Conservation (phyloP, 805 yeast genomes). For the Candida montana region DNA sequence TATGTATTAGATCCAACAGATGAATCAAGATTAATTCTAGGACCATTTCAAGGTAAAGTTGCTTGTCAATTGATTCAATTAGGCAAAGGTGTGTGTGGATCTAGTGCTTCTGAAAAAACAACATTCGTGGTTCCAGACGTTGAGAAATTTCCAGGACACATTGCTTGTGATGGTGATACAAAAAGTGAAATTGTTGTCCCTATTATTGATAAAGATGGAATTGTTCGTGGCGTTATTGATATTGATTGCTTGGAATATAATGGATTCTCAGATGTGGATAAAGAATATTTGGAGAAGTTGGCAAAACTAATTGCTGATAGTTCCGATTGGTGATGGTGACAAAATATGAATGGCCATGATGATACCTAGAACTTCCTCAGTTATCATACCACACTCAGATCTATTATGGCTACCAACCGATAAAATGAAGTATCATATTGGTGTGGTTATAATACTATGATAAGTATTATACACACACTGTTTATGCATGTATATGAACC, state of each 20-base stretch:
- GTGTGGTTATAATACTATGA: too few relatives aligned
- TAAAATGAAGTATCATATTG: too few relatives aligned
- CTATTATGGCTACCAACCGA: too few relatives aligned
- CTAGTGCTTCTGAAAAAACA: conserved; percentile 52
- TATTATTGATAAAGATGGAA: conserved; percentile 38
- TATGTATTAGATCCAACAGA: conserved; percentile 44
- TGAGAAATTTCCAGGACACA: conserved; percentile 79
- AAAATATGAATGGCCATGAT: too few relatives aligned
- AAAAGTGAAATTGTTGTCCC: conserved; percentile 93
- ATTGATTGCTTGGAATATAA: conserved; percentile 63
- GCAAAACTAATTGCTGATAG: conserved; percentile 46
- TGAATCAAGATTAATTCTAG: conserved; percentile 53
- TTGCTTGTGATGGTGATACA: conserved; percentile 96
- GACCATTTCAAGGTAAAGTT: conserved; percentile 95
- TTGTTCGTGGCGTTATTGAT: conserved; percentile 73
- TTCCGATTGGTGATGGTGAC: conserved; percentile 45
- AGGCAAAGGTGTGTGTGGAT: conserved; percentile 91
- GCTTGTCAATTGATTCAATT: conserved; percentile 81
- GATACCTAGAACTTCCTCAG: too few relatives aligned
- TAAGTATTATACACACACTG: too few relatives aligned
- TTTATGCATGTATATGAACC: too few relatives aligned
- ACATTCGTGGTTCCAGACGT: conserved; percentile 83
- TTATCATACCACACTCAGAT: too few relatives aligned
- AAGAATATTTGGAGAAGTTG: conserved; percentile 51
- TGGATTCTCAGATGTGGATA: conserved; percentile 69